Evolutionary conservation across 192 early-diverging fungal species (phyloP).

Genomic region (Jimgerdemannia lactiflua): DNA sequence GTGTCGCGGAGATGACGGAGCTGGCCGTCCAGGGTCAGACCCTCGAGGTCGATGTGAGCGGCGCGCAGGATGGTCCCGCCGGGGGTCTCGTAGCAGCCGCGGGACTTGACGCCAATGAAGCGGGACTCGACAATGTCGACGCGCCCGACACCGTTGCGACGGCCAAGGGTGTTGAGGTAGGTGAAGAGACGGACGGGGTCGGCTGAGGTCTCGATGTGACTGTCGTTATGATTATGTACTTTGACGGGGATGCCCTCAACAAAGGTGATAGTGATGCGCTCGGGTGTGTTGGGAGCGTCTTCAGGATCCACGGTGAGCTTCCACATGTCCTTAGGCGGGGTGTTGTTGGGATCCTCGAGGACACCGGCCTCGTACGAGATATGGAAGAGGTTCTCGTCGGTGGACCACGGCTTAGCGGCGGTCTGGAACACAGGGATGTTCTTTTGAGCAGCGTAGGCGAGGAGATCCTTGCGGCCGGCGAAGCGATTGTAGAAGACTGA

Average conservation of each 20-base stretch:
- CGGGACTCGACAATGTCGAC: conserved; percentile 99
- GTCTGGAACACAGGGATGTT: conserved; percentile 95
- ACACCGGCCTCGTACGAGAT: conserved; percentile 99
- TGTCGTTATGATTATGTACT: conserved; percentile 81
- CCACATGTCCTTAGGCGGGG: conserved; percentile 99
- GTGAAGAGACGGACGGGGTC: conserved; percentile 83
- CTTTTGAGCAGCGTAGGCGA: conserved; percentile 90
- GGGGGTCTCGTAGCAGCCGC: conserved; percentile 99
- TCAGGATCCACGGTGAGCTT: conserved; percentile 97
- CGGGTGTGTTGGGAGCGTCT: conserved; percentile 93
- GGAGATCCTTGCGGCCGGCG: conserved; percentile 86
- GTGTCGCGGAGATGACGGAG: conserved; percentile 92
- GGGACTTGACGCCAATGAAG: conserved; percentile 98
- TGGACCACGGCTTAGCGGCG: conserved; percentile 96
- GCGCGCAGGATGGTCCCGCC: conserved; percentile 95
- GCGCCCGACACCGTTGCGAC: conserved; percentile 97
- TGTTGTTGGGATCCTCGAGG: conserved; percentile 93
- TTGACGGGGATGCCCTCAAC: conserved; percentile 84
- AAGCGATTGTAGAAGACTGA: conserved; percentile 92
- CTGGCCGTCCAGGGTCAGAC: conserved; percentile 93
- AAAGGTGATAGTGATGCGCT: conserved; percentile 92
- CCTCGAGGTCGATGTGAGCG: conserved; percentile 96
- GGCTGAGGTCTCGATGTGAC: conserved; percentile 57
- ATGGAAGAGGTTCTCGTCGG: conserved; percentile 99
- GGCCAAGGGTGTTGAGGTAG: conserved; percentile 93